Conservation (phyloP, 768 basidiomycete genomes). For the Boletus coccyginus region DNA sequence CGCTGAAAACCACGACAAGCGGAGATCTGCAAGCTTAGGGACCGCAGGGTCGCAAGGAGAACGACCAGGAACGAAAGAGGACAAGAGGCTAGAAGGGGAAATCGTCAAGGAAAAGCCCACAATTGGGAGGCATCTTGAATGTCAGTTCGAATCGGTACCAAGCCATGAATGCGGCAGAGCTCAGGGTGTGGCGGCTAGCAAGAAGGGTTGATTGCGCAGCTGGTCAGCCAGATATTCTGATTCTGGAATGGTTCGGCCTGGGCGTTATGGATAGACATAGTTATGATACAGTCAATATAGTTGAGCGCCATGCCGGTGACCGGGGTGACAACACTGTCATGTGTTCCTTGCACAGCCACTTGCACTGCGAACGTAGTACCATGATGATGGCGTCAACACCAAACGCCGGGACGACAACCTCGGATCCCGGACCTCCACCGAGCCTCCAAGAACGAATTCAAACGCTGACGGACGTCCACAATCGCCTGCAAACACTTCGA, state of each 20-base stretch:
- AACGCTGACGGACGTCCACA: constrained; percentile 44
- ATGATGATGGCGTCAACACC: constrained; percentile 4
- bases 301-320: constrained; percentile 12
- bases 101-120: constrained; percentile 4
- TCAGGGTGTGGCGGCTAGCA: constrained; percentile 13
- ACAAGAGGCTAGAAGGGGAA: constrained; percentile 3
- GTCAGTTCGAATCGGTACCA: not conserved
- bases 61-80: constrained; percentile 2
- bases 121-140: not conserved
- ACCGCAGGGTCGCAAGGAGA: not conserved
- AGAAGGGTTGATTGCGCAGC: not conserved
- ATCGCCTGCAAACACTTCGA: constrained; percentile 43
- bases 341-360: not conserved
- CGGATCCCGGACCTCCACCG: constrained; percentile 4
- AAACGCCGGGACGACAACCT: not conserved
- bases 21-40: not conserved
- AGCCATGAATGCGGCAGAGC: not conserved
- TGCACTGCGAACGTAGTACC: constrained; percentile 18
- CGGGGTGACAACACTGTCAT: not conserved
- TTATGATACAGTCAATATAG: not conserved
- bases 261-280: not conserved
- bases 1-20: not conserved
- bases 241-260: not conserved
- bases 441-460: constrained; percentile 45
- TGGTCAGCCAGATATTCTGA: not conserved